phyloP scores from a whole-genome alignment of 2,329 filamentous ascomycete genomes.

The Monilinia fructicola region DNA sequence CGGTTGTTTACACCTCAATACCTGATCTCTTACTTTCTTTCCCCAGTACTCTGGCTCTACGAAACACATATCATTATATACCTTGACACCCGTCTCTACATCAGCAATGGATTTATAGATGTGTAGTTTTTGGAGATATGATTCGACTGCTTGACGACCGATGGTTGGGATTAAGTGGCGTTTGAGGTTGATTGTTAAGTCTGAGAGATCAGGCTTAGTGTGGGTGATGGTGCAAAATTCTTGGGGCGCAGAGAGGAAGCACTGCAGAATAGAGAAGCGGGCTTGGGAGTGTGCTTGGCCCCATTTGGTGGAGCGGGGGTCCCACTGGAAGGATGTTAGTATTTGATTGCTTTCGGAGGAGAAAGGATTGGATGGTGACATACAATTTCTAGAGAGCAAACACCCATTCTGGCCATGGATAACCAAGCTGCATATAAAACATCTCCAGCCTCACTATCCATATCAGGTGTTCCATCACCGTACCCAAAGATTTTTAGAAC shows the following conservation, averaged over 20 bases:
- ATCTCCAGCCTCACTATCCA: constrained; percentile 76
- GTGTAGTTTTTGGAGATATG: constrained; percentile 87
- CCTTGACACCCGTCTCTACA: constrained; percentile 68
- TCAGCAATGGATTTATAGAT: constrained; percentile 91
- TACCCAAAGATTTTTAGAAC: constrained; percentile 91
- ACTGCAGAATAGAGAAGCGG: constrained; percentile 82
- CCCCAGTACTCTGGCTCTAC: constrained; percentile 84
- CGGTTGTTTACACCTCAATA: constrained; percentile 76
- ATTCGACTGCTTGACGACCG: constrained; percentile 77
- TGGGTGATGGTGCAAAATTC: constrained; percentile 83
- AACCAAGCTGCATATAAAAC: constrained; percentile 87
- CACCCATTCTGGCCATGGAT: constrained; percentile 89
- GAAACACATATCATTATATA: constrained; percentile 81
- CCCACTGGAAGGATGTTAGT: constrained; percentile 56
- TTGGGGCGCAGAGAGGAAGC: constrained; percentile 80
- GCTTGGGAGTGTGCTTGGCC: constrained; percentile 91
- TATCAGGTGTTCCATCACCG: constrained; percentile 71
- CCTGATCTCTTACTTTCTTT: constrained; percentile 71
- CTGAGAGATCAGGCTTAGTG: constrained; percentile 66
- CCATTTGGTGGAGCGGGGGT: constrained; percentile 87
- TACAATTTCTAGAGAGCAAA: constrained; percentile 76
- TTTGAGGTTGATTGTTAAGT: constrained; percentile 80
- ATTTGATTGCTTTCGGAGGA: not conserved
- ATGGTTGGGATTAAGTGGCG: constrained; percentile 81
- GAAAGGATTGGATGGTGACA: not conserved